A percentile compares a stretch with the other conserved stretches of the same genome.
Conservation (phyloP, 495 filamentous ascomycete species). For the Umbilicaria muhlenbergii region DNA sequence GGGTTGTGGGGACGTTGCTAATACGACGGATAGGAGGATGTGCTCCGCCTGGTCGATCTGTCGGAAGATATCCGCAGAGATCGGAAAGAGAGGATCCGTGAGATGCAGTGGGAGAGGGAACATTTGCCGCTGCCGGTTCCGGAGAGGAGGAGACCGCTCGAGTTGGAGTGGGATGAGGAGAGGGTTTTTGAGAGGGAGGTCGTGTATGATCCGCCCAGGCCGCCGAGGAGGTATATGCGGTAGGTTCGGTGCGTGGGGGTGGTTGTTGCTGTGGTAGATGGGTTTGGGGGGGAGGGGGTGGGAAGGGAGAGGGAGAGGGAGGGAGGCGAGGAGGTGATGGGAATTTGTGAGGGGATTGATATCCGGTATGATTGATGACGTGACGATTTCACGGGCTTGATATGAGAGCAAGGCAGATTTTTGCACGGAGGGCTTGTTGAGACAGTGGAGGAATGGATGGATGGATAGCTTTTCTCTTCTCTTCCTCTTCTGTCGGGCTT, state of each 20-base stretch:
- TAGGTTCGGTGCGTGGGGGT: too few species aligned
- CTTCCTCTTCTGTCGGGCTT: too few species aligned
- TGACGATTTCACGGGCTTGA: too few species aligned
- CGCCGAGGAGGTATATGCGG: neutral
- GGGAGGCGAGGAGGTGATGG: neutral
- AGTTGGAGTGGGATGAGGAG: conserved; percentile 32
- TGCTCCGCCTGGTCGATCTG: conserved; percentile 63
- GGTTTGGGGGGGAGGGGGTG: neutral
- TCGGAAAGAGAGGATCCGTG: conserved; percentile 59
- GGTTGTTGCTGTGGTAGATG: neutral
- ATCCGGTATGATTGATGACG: too few species aligned
- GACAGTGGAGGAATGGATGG: too few species aligned
- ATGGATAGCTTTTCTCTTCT: too few species aligned
- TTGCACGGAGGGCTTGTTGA: too few species aligned
- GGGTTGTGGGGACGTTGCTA: neutral
- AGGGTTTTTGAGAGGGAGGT: conserved; percentile 43
- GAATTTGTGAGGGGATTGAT: too few species aligned
- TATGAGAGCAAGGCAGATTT: too few species aligned
- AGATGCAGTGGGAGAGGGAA: conserved; percentile 69
- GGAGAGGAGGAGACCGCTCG: conserved; percentile 7
- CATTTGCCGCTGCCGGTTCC: conserved; percentile 18
- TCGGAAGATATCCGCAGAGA: conserved; percentile 68
- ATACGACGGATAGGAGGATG: conserved; percentile 67
- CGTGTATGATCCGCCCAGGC: conserved; percentile 25
- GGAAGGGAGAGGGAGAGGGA: neutral